phyloP scores from a whole-genome alignment of 2,329 filamentous ascomycete species.

The Fonsecaea multimorphosa region DNA sequence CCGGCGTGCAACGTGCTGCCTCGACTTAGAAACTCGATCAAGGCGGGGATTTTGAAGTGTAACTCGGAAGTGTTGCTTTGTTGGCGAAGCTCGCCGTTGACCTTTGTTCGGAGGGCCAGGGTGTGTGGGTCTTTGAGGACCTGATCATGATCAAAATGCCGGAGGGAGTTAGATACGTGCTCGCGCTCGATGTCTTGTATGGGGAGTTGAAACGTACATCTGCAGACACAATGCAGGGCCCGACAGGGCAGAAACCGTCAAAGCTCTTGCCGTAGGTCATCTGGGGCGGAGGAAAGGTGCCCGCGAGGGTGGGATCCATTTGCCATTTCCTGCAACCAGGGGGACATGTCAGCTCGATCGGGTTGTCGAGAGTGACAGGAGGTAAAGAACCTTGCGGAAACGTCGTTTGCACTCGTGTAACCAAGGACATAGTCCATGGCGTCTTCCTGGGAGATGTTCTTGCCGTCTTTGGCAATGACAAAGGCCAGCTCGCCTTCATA shows the following conservation, averaged over 20 bases:
- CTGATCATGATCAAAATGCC: background rate
- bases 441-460: conserved; percentile 45
- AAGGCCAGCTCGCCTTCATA: conserved; percentile 50
- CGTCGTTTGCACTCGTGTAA: conserved; percentile 50
- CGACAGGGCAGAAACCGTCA: conserved; percentile 46
- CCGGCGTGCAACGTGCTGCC: conserved; percentile 6
- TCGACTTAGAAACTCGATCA: conserved; percentile 11
- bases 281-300: conserved; percentile 15
- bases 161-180: background rate
- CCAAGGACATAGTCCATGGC: conserved; percentile 50
- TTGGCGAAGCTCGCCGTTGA: conserved; percentile 16
- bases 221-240: conserved; percentile 46
- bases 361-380: background rate
- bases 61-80: conserved; percentile 10
- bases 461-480: conserved; percentile 45
- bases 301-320: conserved; percentile 12
- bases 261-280: conserved; percentile 47
- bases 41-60: conserved; percentile 9
- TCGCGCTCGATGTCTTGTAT: background rate
- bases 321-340: conserved; percentile 11
- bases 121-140: conserved; percentile 4
- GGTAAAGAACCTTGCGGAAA: conserved; percentile 35
- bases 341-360: background rate
- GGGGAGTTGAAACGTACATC: background rate
- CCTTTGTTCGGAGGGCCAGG: conserved; percentile 7